A percentile compares a stretch with the other conserved stretches of the same genome.
These are phyloP conservation scores for Russula sp. DNA, from an alignment of 768 basidiomycete species.

Conservation along the genomic window DNA sequence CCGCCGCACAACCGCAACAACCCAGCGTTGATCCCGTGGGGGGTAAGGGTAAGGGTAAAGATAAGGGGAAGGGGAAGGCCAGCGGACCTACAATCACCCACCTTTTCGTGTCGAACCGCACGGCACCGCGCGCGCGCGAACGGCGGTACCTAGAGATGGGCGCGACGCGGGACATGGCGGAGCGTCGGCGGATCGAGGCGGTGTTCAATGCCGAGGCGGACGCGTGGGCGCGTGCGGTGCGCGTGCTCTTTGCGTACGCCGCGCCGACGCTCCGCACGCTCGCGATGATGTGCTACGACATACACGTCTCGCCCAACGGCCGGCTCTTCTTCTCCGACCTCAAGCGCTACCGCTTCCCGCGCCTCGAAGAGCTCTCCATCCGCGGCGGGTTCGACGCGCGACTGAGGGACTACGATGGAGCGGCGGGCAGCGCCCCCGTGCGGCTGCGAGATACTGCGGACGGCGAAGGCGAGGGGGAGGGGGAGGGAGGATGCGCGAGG, in stretches of 20 bases:
- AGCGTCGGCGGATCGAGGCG: slow-evolving; percentile 13
- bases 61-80: not conserved
- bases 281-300: slow-evolving; percentile 23
- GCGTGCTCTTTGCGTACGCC: slow-evolving; percentile 18
- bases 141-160: slow-evolving; percentile 18
- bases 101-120: slow-evolving; percentile 21
- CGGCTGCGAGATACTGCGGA: not conserved
- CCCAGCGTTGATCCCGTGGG: not conserved
- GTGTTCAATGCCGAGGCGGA: slow-evolving; percentile 20
- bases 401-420: slow-evolving; percentile 11
- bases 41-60: not conserved
- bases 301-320: slow-evolving; percentile 22
- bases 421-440: not conserved
- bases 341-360: slow-evolving; percentile 13
- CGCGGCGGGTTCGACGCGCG: slow-evolving; percentile 24
- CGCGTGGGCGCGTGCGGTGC: slow-evolving; percentile 16
- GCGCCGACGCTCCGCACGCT: slow-evolving; percentile 22
- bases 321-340: slow-evolving; percentile 22
- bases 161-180: slow-evolving; percentile 14
- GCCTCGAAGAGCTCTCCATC: slow-evolving; percentile 21
- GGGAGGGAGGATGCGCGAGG: not conserved
- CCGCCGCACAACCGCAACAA: not conserved
- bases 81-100: slow-evolving; percentile 9
- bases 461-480: not conserved
- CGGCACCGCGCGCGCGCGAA: slow-evolving; percentile 9